phyloP scores from a whole-genome alignment of 176 grass and related monocot genomes.

The Olyra latifolia region DNA sequence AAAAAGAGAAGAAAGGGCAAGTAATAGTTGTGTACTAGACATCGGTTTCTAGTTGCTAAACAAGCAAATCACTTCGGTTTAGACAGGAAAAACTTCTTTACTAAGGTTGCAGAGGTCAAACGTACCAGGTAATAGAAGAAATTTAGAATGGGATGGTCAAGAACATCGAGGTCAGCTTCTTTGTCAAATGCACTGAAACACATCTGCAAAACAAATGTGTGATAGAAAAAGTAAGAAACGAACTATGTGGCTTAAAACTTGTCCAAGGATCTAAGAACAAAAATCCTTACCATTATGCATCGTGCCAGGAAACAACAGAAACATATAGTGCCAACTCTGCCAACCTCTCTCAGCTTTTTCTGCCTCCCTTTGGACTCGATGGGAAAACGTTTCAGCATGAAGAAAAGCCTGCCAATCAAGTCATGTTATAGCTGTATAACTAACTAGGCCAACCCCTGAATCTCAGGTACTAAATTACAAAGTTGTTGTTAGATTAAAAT shows the following conservation, averaged over 20 bases:
- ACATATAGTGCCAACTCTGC: conserved; percentile 79
- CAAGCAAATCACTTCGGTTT: background rate
- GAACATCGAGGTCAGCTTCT: conserved; percentile 72
- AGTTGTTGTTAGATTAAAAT: background rate
- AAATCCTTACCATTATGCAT: conserved; percentile 71
- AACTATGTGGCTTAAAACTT: background rate
- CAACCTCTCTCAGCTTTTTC: conserved; percentile 83
- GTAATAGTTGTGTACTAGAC: background rate
- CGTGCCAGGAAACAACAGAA: conserved; percentile 70
- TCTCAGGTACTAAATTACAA: background rate
- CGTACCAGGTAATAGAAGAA: conserved; percentile 83
- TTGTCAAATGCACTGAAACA: conserved; percentile 70
- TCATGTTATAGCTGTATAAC: background rate
- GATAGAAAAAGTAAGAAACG: background rate
- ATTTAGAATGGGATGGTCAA: conserved; percentile 77
- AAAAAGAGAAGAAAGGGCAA: background rate
- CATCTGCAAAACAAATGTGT: conserved; percentile 55
- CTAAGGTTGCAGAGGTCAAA: background rate
- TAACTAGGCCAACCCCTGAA: background rate
- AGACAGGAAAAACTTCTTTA: background rate
- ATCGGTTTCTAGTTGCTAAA: background rate
- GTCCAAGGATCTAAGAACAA: background rate
- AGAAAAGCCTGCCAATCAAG: conserved; percentile 64
- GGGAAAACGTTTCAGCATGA: conserved; percentile 81
- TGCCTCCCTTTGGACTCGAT: conserved; percentile 82